Percentiles rank a stretch among this genome's conserved stretches.
phyloP scores from a whole-genome alignment of 176 grass and related monocot species.

The Pontederia paniculata region DNA sequence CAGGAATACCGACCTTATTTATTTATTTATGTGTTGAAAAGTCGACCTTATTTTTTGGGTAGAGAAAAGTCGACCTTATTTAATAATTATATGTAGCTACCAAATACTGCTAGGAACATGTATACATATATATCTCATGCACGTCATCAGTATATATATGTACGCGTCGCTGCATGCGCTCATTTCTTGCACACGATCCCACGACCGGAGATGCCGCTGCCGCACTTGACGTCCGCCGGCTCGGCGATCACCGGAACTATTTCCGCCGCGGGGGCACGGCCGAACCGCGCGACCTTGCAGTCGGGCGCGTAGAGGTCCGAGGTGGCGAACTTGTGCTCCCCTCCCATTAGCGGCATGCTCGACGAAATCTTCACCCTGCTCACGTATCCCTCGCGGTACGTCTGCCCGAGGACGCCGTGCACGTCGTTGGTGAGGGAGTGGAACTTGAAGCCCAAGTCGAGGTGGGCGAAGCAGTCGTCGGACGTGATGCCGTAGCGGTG shows the following conservation, averaged over 20 bases:
- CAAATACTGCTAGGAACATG: too few species aligned
- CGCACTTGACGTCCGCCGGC: conserved; percentile 6
- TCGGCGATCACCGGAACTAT: neutral
- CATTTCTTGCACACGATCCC: conserved; percentile 15
- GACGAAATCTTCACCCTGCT: conserved; percentile 19
- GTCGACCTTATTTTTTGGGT: too few species aligned
- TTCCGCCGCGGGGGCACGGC: neutral
- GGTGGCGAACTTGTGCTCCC: conserved; percentile 12
- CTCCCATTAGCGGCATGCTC: conserved; percentile 25
- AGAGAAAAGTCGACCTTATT: too few species aligned
- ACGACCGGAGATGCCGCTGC: neutral
- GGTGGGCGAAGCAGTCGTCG: conserved; percentile 23
- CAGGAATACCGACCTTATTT: too few species aligned
- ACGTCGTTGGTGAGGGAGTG: conserved; percentile 13
- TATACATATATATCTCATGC: too few species aligned
- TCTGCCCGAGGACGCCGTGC: conserved; percentile 24
- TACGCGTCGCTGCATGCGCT: neutral
- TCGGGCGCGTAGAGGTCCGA: conserved; percentile 16
- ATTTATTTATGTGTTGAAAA: too few species aligned
- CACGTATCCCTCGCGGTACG: conserved; percentile 21
- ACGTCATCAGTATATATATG: too few species aligned
- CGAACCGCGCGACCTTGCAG: conserved; percentile 13
- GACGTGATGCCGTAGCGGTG: conserved; percentile 24
- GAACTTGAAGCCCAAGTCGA: conserved; percentile 31
- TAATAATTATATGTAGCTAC: too few species aligned